These are phyloP conservation scores for Eucalyptus tenuipes DNA, from an alignment of 345 rosid genomes.

Conservation along the genomic window DNA sequence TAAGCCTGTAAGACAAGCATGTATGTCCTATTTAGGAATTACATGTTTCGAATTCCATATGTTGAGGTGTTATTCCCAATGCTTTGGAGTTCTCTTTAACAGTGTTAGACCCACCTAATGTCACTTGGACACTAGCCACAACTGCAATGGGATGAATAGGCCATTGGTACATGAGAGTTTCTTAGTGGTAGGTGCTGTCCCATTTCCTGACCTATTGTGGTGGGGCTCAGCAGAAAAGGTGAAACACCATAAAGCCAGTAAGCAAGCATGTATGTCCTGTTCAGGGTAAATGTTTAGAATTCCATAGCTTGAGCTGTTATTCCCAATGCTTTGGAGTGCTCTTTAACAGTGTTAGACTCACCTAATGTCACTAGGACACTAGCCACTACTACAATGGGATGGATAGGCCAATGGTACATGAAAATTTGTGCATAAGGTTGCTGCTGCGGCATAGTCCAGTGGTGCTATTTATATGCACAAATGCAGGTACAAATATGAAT, in stretches of 20 bases:
- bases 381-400: background rate
- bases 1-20: background rate
- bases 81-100: background rate
- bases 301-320: background rate
- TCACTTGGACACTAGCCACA: background rate
- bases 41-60: background rate
- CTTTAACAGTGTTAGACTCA: background rate
- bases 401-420: background rate
- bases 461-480: background rate
- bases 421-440: background rate
- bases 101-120: background rate
- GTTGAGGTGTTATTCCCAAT: background rate
- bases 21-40: background rate
- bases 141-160: background rate
- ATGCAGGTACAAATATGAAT: background rate
- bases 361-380: background rate
- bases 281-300: background rate
- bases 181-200: background rate
- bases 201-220: background rate
- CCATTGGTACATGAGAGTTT: background rate
- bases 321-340: background rate
- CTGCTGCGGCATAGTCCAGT: background rate
- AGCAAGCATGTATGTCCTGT: background rate
- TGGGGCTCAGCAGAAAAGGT: background rate
- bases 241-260: background rate